Conservation (phyloP, 148 eudicot species). For the Fagopyrum tataricum region DNA sequence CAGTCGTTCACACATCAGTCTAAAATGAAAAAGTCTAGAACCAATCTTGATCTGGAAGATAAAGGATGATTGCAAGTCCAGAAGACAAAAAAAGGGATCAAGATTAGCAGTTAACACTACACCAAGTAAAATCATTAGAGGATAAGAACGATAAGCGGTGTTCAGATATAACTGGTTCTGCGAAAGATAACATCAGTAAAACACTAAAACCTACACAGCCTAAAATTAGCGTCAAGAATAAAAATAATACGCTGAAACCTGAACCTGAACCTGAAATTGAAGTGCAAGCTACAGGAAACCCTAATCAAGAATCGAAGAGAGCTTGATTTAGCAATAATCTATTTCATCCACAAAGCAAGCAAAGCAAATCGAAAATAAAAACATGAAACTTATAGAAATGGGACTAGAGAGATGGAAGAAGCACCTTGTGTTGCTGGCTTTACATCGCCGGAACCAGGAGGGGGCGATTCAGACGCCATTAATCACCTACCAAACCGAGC, state of each 20-base stretch:
- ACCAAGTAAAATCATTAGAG: neutral
- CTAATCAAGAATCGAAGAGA: neutral
- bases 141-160: neutral
- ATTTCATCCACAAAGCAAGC: neutral
- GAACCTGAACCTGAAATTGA: neutral
- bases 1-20: neutral
- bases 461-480: slow-evolving; percentile 19
- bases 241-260: neutral
- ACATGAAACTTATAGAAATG: neutral
- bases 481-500: neutral
- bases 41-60: neutral
- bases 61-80: neutral
- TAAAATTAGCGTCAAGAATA: neutral
- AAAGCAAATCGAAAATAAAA: neutral
- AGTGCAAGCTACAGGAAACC: neutral
- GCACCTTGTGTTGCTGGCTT: slow-evolving; percentile 19
- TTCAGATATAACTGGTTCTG: neutral
- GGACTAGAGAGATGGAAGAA: neutral
- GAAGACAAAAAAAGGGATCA: neutral
- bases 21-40: neutral
- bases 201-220: neutral
- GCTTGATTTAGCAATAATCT: neutral
- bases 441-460: slow-evolving; percentile 17
- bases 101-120: neutral
- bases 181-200: neutral